Percentiles rank a stretch among this genome's conserved stretches.
Conservation (phyloP, 139 green algal species). For the Spirogloea muscicola region DNA sequence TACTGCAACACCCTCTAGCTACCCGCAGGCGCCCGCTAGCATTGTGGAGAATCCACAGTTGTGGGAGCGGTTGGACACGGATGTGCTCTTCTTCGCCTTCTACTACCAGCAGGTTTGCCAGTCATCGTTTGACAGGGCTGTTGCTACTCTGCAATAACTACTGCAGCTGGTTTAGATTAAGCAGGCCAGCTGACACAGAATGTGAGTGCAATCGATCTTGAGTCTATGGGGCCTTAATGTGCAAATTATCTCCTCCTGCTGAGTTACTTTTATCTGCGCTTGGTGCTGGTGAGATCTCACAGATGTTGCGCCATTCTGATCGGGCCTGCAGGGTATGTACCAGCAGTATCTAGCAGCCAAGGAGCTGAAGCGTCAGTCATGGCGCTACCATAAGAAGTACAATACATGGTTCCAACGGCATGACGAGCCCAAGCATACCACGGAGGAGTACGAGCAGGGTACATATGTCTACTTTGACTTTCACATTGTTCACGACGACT, state of each 20-base stretch:
- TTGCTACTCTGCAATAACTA: too few species aligned
- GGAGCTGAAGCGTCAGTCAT: conserved; percentile 88
- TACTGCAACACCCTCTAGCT: conserved; percentile 64
- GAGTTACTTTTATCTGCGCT: too few species aligned
- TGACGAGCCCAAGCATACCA: conserved; percentile 81
- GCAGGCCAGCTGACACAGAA: too few species aligned
- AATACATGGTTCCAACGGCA: conserved; percentile 86
- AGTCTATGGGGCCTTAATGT: too few species aligned
- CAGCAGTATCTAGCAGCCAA: conserved; percentile 90
- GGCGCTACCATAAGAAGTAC: conserved; percentile 94
- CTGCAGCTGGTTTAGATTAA: too few species aligned
- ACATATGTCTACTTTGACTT: conserved; percentile 60
- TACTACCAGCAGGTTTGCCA: conserved; percentile 93
- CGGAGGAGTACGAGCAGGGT: conserved; percentile 81
- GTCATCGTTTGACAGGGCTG: too few species aligned
- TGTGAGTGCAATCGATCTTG: too few species aligned
- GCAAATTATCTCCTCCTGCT: too few species aligned
- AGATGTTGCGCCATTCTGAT: too few species aligned
- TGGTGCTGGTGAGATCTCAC: too few species aligned
- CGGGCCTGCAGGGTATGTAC: conserved; percentile 57
- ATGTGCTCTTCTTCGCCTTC: conserved; percentile 97
- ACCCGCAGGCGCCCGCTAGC: conserved; percentile 58
- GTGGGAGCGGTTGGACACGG: conserved; percentile 88
- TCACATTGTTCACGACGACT: conserved; percentile 46
- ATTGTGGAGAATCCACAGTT: conserved; percentile 76